phyloP scores from a whole-genome alignment of 2,329 filamentous ascomycete species.

The Sordariomycetes sp. region DNA sequence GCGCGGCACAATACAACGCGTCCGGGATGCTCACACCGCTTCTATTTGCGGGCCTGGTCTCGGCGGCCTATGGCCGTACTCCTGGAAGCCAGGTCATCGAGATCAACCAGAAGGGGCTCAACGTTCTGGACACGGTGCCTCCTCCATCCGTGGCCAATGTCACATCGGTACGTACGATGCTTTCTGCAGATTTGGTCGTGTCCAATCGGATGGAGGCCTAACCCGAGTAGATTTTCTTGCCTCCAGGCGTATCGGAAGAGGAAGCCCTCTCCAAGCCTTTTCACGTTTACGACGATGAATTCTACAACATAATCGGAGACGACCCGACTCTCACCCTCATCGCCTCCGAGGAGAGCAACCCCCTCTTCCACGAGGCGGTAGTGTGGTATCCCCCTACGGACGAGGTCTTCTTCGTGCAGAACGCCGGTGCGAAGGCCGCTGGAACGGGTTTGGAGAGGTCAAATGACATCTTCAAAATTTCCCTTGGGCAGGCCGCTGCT shows the following conservation, averaged over 20 bases:
- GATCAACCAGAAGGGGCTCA: constrained; percentile 29
- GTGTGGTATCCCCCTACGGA: constrained; percentile 35
- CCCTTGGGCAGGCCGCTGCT: constrained; percentile 24
- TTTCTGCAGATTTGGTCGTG: neutral
- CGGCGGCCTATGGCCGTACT: neutral
- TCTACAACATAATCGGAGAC: constrained; percentile 32
- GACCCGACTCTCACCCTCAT: constrained; percentile 35
- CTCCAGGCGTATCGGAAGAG: constrained; percentile 25
- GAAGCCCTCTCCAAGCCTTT: constrained; percentile 23
- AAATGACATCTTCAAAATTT: constrained; percentile 34
- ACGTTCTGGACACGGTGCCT: constrained; percentile 22
- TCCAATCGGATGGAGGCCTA: constrained; percentile 4
- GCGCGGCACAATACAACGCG: neutral
- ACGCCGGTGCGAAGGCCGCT: constrained; percentile 28
- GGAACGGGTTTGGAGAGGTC: constrained; percentile 38
- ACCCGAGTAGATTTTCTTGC: constrained; percentile 24
- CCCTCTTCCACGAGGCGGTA: constrained; percentile 41
- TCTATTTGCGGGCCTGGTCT: neutral
- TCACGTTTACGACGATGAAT: constrained; percentile 34
- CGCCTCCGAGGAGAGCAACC: constrained; percentile 26
- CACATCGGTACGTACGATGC: constrained; percentile 7
- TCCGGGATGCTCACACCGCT: neutral
- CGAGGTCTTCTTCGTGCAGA: constrained; percentile 41
- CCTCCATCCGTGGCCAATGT: constrained; percentile 21
- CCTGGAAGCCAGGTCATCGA: neutral